Base-by-base conservation (phyloP, 73 alveolate genomes). In the Paramecium pentaurelia region DNA sequence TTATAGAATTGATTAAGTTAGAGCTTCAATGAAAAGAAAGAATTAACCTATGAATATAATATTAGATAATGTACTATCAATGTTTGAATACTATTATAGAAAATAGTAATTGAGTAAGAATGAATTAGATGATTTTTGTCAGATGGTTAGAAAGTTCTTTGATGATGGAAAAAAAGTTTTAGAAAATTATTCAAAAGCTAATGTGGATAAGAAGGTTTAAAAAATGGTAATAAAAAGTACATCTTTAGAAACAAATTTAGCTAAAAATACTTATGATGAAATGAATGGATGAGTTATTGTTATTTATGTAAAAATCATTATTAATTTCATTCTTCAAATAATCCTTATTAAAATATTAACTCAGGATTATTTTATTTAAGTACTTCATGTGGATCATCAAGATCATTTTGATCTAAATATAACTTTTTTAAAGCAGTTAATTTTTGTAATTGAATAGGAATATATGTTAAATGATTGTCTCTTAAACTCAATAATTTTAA, bases 161-260 rank as follows among this genome's bases (percentile, higher is more conserved):
- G 60, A 73, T 36, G 87, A 73, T 73, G 87, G 87, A 4, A 73
- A 73, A 16, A 73, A 34, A 22, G 60, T 73, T 12, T 44, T 73
- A 36, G 87, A 73, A 18, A 64, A 64, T 32, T 64, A 64, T 64
- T 28, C 42, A 25, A 28, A 28, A 12, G 42, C 84, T 12, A 64
- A 64, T 28, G 47, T 64, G 1, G 42, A 64, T 32, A 28, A 32
- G 20, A 64, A 64, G 12, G 25, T 64, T 3, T 28, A 64, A 32
- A 64, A 64, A 18, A 64, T 64, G 84, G 47, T 28, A 2, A 34
- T 64, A 3, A 64, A 64, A 64, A 64, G 84, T 32, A 32, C 84
- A 0, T 32, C 45, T 25, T 34, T 64, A 12, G 84, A 64, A 28
- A 64, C 42, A 9, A 64, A 64, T 8, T 32, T 25, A 64, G 84